Evolutionary conservation across 2,329 filamentous ascomycete species (phyloP).

Genomic region (Tolypocladium sp.): DNA sequence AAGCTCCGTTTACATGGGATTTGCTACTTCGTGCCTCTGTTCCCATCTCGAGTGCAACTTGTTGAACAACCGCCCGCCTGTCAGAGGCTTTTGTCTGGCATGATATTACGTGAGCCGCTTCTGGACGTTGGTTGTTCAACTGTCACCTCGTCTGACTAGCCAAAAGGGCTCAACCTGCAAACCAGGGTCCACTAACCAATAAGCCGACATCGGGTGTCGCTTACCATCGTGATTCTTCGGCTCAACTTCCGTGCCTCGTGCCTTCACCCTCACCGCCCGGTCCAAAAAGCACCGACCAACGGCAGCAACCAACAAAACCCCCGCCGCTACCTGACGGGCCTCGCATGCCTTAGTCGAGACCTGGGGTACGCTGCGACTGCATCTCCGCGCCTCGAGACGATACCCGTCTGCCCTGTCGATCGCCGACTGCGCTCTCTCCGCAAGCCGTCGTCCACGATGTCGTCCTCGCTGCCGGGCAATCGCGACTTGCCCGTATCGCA

Average conservation of each 20-base stretch:
- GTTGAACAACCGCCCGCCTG: background rate
- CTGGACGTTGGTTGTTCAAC: background rate
- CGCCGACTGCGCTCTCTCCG: background rate
- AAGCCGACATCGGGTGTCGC: slow-evolving; percentile 4
- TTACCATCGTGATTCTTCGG: slow-evolving; percentile 3
- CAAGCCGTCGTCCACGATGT: slow-evolving; percentile 36
- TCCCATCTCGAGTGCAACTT: background rate
- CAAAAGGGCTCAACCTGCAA: background rate
- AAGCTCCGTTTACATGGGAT: background rate
- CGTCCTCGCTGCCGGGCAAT: slow-evolving; percentile 53
- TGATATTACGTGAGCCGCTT: background rate
- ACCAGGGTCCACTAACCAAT: background rate
- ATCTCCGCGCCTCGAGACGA: background rate
- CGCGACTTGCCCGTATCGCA: slow-evolving; percentile 86
- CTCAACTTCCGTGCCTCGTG: background rate
- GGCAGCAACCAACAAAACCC: background rate
- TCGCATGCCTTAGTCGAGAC: background rate
- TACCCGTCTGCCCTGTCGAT: background rate
- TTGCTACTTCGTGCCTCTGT: background rate
- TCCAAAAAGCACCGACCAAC: background rate
- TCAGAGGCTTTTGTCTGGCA: background rate
- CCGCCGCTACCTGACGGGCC: background rate
- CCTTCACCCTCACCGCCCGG: background rate
- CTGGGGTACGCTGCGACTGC: background rate
- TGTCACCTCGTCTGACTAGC: background rate